Conservation (phyloP, 2,329 filamentous ascomycete genomes). For the Elsinoe batatas region DNA sequence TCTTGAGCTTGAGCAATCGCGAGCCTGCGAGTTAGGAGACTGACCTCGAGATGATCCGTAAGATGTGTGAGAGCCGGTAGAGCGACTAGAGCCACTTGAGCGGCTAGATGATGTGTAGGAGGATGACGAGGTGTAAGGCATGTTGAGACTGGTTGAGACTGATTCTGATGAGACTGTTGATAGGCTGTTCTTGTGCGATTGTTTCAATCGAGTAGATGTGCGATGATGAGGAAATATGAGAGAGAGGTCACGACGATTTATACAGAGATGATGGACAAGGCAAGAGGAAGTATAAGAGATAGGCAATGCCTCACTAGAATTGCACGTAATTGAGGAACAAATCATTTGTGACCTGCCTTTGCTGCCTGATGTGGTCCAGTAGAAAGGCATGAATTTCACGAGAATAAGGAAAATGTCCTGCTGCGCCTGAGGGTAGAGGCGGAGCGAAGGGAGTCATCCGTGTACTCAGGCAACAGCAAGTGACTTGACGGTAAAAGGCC, state of each 20-base stretch:
- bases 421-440: background rate
- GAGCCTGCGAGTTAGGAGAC: background rate
- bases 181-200: background rate
- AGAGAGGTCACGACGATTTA: background rate
- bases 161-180: background rate
- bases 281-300: background rate
- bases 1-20: background rate
- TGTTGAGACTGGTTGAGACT: background rate
- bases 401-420: background rate
- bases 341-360: background rate
- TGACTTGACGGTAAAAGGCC: background rate
- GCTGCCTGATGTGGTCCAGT: background rate
- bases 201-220: background rate
- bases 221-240: background rate
- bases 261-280: background rate
- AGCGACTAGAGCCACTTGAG: background rate
- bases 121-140: background rate
- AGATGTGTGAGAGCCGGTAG: background rate
- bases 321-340: background rate
- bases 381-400: background rate
- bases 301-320: background rate
- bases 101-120: background rate
- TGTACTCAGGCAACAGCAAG: background rate
- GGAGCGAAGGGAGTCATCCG: background rate
- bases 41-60: background rate